Percentiles rank a stretch among this genome's conserved stretches.
Conservation (phyloP, 2,329 filamentous ascomycete species). For the Nothopassalora personata region DNA sequence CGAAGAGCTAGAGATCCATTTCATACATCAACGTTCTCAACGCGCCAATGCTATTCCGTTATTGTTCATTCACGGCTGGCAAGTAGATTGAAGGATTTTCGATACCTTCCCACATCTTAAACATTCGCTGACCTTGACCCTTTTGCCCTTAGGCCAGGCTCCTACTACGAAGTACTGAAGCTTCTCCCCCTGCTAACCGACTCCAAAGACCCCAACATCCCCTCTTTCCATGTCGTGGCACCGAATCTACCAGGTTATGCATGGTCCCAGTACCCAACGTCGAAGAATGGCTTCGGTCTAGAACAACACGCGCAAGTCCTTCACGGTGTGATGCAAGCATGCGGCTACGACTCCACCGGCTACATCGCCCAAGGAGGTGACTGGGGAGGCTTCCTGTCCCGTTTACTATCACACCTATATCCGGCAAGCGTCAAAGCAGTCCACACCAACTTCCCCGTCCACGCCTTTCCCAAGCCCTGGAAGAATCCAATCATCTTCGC, state of each 20-base stretch:
- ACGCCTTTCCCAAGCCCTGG: neutral
- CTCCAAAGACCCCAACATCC: constrained; percentile 20
- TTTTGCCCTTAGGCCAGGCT: constrained; percentile 47
- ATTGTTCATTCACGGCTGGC: constrained; percentile 60
- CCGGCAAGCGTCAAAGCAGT: constrained; percentile 50
- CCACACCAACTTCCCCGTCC: constrained; percentile 53
- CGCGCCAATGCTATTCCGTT: constrained; percentile 56
- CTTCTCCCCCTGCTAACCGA: constrained; percentile 46
- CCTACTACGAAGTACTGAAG: constrained; percentile 61
- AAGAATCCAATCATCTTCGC: neutral
- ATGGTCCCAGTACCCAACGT: constrained; percentile 34
- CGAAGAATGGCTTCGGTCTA: constrained; percentile 20
- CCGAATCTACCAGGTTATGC: constrained; percentile 44
- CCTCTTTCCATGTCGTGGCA: constrained; percentile 45
- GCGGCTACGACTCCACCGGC: constrained; percentile 53
- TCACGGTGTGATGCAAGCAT: constrained; percentile 62
- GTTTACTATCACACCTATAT: constrained; percentile 54
- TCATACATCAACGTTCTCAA: constrained; percentile 54
- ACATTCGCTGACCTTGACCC: no score
- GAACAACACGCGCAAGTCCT: constrained; percentile 29
- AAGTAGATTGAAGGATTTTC: constrained; percentile 18
- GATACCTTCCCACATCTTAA: no score
- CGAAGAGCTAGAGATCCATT: constrained; percentile 50
- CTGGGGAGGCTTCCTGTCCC: constrained; percentile 63
- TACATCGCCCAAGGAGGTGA: constrained; percentile 61